phyloP scores from a whole-genome alignment of 2,329 filamentous ascomycete species.

The Graphilbum ipis-grandicollis region DNA sequence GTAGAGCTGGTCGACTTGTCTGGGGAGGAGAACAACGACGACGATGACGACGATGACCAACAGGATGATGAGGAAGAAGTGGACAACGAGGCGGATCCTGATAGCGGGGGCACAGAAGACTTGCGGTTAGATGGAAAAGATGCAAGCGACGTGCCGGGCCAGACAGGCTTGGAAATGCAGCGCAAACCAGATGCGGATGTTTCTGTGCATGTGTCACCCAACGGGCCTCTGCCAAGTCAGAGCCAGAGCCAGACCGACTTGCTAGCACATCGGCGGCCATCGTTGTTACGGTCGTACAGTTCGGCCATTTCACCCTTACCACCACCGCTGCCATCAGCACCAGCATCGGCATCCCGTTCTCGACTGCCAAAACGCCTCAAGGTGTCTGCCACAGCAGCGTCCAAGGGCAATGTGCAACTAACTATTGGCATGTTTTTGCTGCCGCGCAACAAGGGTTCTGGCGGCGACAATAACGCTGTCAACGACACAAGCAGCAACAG shows the following conservation, averaged over 20 bases:
- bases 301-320: too few species aligned
- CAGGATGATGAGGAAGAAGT: neutral
- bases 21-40: neutral
- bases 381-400: neutral
- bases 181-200: too few species aligned
- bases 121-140: too few species aligned
- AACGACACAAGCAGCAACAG: neutral
- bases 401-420: slow-evolving; percentile 4
- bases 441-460: neutral
- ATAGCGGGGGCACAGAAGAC: too few species aligned
- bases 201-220: too few species aligned
- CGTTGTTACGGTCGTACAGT: too few species aligned
- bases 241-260: neutral
- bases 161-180: too few species aligned
- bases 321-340: neutral
- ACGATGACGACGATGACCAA: neutral
- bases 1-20: slow-evolving; percentile 1
- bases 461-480: slow-evolving; percentile 7
- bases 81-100: neutral
- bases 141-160: too few species aligned
- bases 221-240: too few species aligned
- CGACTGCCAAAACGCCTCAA: slow-evolving; percentile 5
- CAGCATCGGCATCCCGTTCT: neutral
- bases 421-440: slow-evolving; percentile 8
- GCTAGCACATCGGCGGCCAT: neutral